Percentiles rank a stretch among this genome's conserved stretches.
phyloP scores from a whole-genome alignment of 164 flowering plant species.

The Houttuynia cordata region DNA sequence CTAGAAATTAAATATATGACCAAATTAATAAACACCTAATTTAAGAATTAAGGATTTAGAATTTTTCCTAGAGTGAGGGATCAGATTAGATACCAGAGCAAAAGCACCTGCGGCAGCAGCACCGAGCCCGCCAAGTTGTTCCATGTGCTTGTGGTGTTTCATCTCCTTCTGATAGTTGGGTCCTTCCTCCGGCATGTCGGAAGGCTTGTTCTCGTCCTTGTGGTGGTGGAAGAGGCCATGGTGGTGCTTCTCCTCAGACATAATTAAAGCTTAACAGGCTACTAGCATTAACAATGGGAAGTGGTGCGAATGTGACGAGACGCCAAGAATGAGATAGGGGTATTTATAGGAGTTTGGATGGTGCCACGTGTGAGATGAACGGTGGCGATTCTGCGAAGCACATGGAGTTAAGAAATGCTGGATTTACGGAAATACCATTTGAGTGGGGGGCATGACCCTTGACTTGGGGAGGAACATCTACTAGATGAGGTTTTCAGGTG shows the following conservation, averaged over 20 bases:
- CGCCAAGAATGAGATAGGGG: not conserved
- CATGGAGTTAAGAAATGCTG: not conserved
- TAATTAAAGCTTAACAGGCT: not conserved
- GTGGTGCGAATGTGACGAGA: not conserved
- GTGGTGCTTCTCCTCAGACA: slow-evolving; percentile 21
- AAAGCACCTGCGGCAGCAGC: slow-evolving; percentile 48
- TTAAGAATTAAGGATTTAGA: no score
- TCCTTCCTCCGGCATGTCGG: not conserved
- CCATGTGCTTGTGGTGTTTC: slow-evolving; percentile 63
- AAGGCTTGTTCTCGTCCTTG: slow-evolving; percentile 9
- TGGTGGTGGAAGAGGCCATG: slow-evolving; percentile 10
- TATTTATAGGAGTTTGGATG: not conserved
- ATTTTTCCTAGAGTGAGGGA: no score
- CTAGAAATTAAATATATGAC: no score
- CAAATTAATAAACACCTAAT: no score
- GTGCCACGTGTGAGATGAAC: not conserved
- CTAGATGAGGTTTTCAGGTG: no score
- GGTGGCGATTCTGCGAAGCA: not conserved
- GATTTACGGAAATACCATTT: not conserved
- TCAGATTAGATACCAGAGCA: slow-evolving; percentile 16
- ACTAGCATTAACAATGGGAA: not conserved
- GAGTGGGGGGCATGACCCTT: not conserved
- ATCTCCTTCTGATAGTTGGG: slow-evolving; percentile 30
- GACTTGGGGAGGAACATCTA: not conserved
- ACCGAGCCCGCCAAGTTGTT: slow-evolving; percentile 46